Evolutionary conservation across 2,329 filamentous ascomycete species (phyloP), one percentile per base, ranked within the genome.

Genomic region (Fusarium incarnatum): DNA sequence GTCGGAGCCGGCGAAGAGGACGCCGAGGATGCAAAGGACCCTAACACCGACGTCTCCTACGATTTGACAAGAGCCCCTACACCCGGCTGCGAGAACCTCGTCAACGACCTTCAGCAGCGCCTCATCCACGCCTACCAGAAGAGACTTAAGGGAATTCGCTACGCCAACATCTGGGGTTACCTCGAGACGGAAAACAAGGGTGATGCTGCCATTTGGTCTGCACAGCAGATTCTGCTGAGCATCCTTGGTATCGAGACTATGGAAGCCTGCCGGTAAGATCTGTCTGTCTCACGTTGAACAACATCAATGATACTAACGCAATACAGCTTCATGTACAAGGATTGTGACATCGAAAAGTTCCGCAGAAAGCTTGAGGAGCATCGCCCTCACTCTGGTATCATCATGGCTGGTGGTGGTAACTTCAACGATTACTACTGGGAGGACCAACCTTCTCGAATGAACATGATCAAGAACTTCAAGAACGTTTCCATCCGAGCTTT

Each of bases 391-490:
- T 75, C 73, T 20, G 73, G 60, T 49, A 75, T 75, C 63, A 75
- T 75, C 65, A 75, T 75, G 73, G 73, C 73, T 22, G 73, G 73
- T 47, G 73, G 73, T 6, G 73, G 73, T 28, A 75, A 75, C 65
- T 75, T 75, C 25, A 75, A 75, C 64, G 73, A 75, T 53, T 75
- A 75, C 63, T 75, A 75, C 61, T 75, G 73, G 73, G 73, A 75
- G 56, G 73, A 75, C 57, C 73, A 75, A 64, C 73, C 73, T 63
- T 75, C 73, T 16, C 73, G 73, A 50, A 75, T 75, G 73, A 74
- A 75, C 69, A 74, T 75, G 73, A 75, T 75, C 27, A 40, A 57
- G 30, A 72, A 67, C 55, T 75, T 73, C 45, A 56, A 60, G 23
- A 67, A 74, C 49, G 34, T 68, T 20, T 69, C 73, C 9, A 57